phyloP scores from a whole-genome alignment of 768 basidiomycete genomes.

The Neoboletus subvelutipes region DNA sequence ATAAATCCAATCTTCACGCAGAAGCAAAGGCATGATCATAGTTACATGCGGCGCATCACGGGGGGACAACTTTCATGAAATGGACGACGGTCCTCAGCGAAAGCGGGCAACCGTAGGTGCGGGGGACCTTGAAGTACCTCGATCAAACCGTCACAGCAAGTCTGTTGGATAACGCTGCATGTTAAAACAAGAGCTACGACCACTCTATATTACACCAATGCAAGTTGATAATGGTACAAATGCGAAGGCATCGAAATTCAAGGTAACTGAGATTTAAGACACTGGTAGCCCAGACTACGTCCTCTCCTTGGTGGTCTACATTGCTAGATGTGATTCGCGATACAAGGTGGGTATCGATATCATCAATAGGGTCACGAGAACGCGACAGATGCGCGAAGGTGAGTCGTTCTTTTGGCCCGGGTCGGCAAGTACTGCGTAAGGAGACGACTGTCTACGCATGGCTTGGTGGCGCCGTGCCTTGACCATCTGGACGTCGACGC shows the following conservation, averaged over 20 bases:
- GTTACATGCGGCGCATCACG: neutral
- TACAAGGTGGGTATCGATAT: neutral
- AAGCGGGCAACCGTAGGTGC: too few relatives aligned
- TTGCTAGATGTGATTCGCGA: neutral
- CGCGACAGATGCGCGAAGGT: neutral
- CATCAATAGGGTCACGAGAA: neutral
- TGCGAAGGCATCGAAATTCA: neutral
- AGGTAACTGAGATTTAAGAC: neutral
- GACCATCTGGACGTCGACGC: neutral
- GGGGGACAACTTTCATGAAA: neutral
- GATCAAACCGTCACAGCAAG: neutral
- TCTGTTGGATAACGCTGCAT: neutral
- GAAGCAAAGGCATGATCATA: too few relatives aligned
- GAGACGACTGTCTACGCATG: neutral
- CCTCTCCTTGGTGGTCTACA: neutral
- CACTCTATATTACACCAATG: neutral
- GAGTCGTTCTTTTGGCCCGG: neutral
- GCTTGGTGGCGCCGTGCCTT: neutral
- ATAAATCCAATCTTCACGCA: neutral
- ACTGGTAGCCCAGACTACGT: neutral
- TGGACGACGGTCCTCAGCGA: neutral
- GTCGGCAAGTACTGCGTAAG: neutral
- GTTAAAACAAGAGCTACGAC: neutral
- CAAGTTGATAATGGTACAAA: slow-evolving; percentile 1
- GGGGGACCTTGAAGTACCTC: too few relatives aligned